Base-by-base conservation (phyloP, 2,329 filamentous ascomycete species). In the Sporothrix humicola region DNA sequence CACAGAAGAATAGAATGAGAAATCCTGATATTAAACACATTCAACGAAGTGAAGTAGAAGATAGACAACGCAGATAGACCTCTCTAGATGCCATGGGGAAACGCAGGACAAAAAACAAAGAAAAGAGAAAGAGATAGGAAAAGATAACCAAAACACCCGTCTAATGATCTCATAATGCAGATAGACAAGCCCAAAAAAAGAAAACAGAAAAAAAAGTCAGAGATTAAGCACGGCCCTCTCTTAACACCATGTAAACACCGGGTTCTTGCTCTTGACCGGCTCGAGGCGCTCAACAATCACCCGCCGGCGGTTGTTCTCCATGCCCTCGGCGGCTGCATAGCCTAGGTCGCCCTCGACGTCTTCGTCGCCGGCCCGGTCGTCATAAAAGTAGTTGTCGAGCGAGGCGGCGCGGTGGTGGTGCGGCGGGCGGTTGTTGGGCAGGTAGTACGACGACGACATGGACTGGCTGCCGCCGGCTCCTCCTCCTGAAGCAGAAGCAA, bases 211-310 rank as follows among this genome's bases (percentile, higher is more conserved):
- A 12, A 3, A 9, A 23, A 37, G 31, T 37, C 31, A 5, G 5
- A 37, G 3, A 37, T 37, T 5, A 37, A 37, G 31, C 3, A 37
- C 5, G 31, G 31, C 31, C 31, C 31, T 37, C 31, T 37, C 84
- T 84, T 84, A 98, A 85, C 96, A 99, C 93, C 96, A 99, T 61
- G 93, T 97, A 82, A 99, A 99, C 46, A 99, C 94, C 1, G 96
- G 96, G 80, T 97, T 97, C 81, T 92, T 92, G 80, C 91, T 93
- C 87, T 98, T 98, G 75, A 99, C 96, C 74, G 95, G 93, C 85
- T 99, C 96, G 74, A 99, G 84, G 76, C 96, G 87, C 85, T 99
- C 96, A 66, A 99, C 95, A 85, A 99, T 98, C 66, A 99, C 96
- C 82, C 96, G 97, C 78, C 95, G 89, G 81, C 92, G 91, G 79